phyloP scores from a whole-genome alignment of 2,329 filamentous ascomycete genomes.

The Pseudogymnoascus sp. region DNA sequence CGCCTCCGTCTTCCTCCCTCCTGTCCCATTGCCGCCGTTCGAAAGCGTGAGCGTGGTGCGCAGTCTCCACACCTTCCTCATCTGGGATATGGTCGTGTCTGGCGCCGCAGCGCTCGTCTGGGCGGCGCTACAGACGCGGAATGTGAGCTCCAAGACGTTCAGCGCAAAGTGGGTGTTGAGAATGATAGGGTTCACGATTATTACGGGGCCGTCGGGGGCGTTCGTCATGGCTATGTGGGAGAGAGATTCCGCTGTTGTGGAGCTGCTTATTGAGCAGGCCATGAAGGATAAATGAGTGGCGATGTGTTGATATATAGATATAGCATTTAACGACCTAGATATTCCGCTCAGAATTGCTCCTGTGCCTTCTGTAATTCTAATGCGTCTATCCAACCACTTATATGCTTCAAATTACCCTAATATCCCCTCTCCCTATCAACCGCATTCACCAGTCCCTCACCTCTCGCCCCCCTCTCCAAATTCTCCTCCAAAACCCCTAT shows the following conservation, averaged over 20 bases:
- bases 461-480: conserved; percentile 43
- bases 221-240: conserved; percentile 9
- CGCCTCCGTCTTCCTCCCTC: neutral
- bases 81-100: neutral
- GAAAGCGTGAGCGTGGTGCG: neutral
- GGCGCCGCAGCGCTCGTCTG: neutral
- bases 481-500: conserved; percentile 54
- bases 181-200: neutral
- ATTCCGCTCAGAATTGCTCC: neutral
- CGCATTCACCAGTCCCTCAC: conserved; percentile 52
- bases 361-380: neutral
- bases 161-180: neutral
- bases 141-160: conserved; percentile 2
- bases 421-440: conserved; percentile 56
- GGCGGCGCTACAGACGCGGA: neutral
- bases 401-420: conserved; percentile 27
- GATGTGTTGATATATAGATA: neutral
- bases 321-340: neutral
- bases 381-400: neutral
- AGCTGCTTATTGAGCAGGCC: conserved; percentile 1
- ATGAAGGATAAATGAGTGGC: conserved; percentile 2
- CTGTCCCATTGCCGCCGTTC: neutral
- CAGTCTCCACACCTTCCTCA: neutral
- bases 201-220: neutral
- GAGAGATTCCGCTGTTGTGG: neutral